phyloP scores from a whole-genome alignment of 2,329 filamentous ascomycete species.

The Coccinonectria pachysandricola region DNA sequence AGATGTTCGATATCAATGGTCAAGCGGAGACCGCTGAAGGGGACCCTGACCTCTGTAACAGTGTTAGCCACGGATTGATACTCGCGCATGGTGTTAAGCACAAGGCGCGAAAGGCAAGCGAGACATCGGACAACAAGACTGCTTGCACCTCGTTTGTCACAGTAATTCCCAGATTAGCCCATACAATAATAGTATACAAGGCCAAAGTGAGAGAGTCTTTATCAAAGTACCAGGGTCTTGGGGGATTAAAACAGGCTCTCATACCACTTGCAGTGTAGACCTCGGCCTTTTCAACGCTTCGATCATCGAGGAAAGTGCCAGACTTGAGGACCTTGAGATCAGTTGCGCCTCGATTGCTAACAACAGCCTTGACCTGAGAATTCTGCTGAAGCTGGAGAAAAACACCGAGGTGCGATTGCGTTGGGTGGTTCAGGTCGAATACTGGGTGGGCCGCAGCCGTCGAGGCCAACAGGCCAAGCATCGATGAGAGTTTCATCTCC shows the following conservation, averaged over 20 bases:
- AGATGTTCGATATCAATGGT: constrained; percentile 32
- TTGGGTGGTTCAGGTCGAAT: too few relatives aligned
- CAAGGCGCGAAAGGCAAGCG: too few relatives aligned
- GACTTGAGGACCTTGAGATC: constrained; percentile 37
- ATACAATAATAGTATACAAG: too few relatives aligned
- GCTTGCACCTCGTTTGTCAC: not conserved
- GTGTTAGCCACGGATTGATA: constrained; percentile 18
- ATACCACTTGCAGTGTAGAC: too few relatives aligned
- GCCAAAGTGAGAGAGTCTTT: too few relatives aligned
- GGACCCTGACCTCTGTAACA: constrained; percentile 12
- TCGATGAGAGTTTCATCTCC: constrained; percentile 1
- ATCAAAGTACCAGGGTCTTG: too few relatives aligned
- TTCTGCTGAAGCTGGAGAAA: constrained; percentile 25
- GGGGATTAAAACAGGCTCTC: too few relatives aligned
- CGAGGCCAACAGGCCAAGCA: not conserved
- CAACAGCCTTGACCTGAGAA: constrained; percentile 34
- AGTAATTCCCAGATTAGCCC: too few relatives aligned
- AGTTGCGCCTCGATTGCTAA: constrained; percentile 37
- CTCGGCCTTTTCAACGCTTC: constrained; percentile 37
- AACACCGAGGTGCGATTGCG: too few relatives aligned
- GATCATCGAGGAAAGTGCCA: constrained; percentile 36
- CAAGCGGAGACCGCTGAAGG: constrained; percentile 41
- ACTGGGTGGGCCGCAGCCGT: not conserved
- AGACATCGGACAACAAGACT: too few relatives aligned
- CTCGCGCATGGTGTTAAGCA: too few relatives aligned